Percentiles rank a stretch among this genome's conserved stretches.
phyloP scores from a whole-genome alignment of 495 filamentous ascomycete genomes.

The Aspergillus egyptiacus region DNA sequence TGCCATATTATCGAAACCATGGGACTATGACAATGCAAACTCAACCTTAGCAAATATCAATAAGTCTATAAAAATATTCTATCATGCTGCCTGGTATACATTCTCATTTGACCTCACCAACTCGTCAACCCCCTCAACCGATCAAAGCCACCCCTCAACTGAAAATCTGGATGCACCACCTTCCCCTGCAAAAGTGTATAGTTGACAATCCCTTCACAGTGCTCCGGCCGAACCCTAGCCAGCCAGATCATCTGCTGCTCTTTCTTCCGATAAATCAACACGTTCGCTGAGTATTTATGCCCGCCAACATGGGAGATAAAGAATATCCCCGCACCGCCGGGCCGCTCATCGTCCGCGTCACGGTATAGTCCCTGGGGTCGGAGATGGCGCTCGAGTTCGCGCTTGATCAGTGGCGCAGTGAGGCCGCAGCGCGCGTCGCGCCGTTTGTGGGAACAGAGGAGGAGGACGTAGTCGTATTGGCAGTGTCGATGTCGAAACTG shows the following conservation, averaged over 20 bases:
- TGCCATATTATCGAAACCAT: too few species aligned
- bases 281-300: conserved; percentile 89
- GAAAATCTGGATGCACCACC: conserved; percentile 78
- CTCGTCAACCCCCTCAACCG: conserved; percentile 67
- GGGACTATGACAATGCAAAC: conserved; percentile 60
- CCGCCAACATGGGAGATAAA: conserved; percentile 94
- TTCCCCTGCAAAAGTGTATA: conserved; percentile 89
- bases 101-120: conserved; percentile 52
- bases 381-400: conserved; percentile 84
- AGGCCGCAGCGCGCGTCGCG: conserved; percentile 93
- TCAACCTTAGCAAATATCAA: conserved; percentile 40
- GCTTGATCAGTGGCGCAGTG: conserved; percentile 76
- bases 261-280: conserved; percentile 75
- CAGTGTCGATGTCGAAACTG: conserved; percentile 53
- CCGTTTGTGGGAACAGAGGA: conserved; percentile 89
- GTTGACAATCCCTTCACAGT: conserved; percentile 88
- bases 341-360: conserved; percentile 77
- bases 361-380: conserved; percentile 76
- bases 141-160: conserved; percentile 89
- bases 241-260: conserved; percentile 88
- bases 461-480: conserved; percentile 74
- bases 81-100: not conserved
- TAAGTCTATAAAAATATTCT: not conserved
- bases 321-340: conserved; percentile 86
- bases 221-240: conserved; percentile 76